Evolutionary conservation across 2,329 filamentous ascomycete genomes (phyloP).

Genomic region (Elsinoe necatrix): DNA sequence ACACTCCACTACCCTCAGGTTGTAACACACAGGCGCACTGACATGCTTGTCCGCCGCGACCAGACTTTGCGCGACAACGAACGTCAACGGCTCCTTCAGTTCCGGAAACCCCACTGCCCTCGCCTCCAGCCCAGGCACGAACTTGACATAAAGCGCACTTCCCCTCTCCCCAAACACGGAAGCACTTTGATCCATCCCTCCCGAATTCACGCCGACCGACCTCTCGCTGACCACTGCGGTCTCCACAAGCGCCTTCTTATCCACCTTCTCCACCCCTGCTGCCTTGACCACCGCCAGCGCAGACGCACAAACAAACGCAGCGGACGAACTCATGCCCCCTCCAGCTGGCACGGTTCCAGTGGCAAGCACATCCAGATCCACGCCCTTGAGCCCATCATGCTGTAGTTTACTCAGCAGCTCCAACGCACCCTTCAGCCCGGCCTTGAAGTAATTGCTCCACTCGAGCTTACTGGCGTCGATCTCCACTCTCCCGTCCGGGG

Average conservation of each 20-base stretch:
- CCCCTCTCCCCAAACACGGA: slow-evolving; percentile 87
- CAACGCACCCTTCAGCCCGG: slow-evolving; percentile 73
- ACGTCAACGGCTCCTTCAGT: slow-evolving; percentile 73
- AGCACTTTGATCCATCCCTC: slow-evolving; percentile 95
- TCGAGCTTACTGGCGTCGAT: slow-evolving; percentile 82
- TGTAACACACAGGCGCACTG: slow-evolving; percentile 90
- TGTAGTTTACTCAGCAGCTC: slow-evolving; percentile 65
- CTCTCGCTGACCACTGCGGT: slow-evolving; percentile 91
- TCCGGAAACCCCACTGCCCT: slow-evolving; percentile 73
- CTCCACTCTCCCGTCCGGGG: slow-evolving; percentile 43
- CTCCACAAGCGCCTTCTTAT: slow-evolving; percentile 88
- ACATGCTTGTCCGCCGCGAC: slow-evolving; percentile 91
- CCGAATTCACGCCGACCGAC: slow-evolving; percentile 90
- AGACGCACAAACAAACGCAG: slow-evolving; percentile 84
- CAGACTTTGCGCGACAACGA: slow-evolving; percentile 91
- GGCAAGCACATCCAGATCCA: slow-evolving; percentile 78
- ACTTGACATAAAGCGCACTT: slow-evolving; percentile 81
- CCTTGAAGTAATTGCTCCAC: slow-evolving; percentile 99
- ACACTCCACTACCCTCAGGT: slow-evolving; percentile 91
- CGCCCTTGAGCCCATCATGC: slow-evolving; percentile 51
- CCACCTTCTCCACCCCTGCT: slow-evolving; percentile 67
- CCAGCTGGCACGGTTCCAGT: slow-evolving; percentile 89
- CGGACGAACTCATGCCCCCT: slow-evolving; percentile 86
- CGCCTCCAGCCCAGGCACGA: slow-evolving; percentile 69
- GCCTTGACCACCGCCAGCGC: slow-evolving; percentile 81